These are phyloP conservation scores for Panaeolus papilionaceus DNA, from an alignment of 768 basidiomycete genomes.

Conservation along the genomic window DNA sequence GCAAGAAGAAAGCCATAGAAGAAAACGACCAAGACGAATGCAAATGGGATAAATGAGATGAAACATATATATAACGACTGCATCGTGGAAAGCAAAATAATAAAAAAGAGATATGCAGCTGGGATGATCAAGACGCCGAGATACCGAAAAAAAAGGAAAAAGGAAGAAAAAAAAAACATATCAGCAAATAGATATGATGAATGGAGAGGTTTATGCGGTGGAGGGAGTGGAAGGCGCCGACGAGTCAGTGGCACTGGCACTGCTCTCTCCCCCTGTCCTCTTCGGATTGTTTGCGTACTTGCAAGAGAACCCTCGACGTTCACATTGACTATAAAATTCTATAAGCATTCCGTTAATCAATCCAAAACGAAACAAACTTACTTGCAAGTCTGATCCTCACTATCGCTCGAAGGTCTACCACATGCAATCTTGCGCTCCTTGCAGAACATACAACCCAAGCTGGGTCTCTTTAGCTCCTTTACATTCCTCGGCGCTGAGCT, in stretches of 20 bases:
- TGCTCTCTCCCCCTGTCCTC: background rate
- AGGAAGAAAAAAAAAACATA: too few species aligned
- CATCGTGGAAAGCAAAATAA: background rate
- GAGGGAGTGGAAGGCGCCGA: background rate
- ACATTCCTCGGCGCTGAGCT: slow-evolving; percentile 18
- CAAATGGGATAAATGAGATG: background rate
- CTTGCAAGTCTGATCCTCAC: slow-evolving; percentile 56
- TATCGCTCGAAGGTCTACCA: slow-evolving; percentile 41
- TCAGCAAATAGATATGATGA: too few species aligned
- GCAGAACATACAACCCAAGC: slow-evolving; percentile 47
- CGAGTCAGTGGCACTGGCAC: background rate
- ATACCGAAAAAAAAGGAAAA: background rate
- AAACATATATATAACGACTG: background rate
- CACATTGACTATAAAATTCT: slow-evolving; percentile 51
- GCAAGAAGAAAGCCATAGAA: background rate
- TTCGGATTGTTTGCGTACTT: slow-evolving; percentile 49
- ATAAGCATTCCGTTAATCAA: slow-evolving; percentile 3
- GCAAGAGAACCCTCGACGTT: slow-evolving; percentile 53
- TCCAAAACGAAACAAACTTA: slow-evolving; percentile 34
- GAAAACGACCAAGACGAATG: background rate
- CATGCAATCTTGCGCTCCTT: slow-evolving; percentile 50
- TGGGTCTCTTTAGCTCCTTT: slow-evolving; percentile 36
- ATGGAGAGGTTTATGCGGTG: background rate
- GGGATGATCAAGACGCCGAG: background rate
- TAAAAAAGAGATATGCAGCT: background rate